These are phyloP conservation scores for Chaetoceros tenuissimus DNA, from an alignment of 108 stramenopile genomes.

Conservation along the genomic window DNA sequence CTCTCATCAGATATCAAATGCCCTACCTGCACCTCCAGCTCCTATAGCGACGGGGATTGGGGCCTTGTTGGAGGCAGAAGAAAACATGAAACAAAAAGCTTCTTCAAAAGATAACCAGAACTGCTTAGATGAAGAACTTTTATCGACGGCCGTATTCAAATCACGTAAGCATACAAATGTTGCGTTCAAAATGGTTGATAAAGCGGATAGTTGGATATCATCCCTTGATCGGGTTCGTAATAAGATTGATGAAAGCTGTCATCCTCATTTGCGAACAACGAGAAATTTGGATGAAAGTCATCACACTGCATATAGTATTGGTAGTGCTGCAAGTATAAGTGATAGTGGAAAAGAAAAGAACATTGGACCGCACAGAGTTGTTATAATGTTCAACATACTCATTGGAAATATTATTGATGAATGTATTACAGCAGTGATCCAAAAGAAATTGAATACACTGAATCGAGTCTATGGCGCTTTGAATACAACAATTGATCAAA, in stretches of 20 bases:
- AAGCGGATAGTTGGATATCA: not conserved
- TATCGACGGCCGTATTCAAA: not conserved
- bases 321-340: constrained; percentile 1
- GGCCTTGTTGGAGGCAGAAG: too few relatives aligned
- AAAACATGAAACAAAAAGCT: not conserved
- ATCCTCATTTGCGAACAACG: not conserved
- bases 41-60: too few relatives aligned
- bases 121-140: not conserved
- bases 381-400: constrained; percentile 26
- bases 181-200: not conserved
- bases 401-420: constrained; percentile 23
- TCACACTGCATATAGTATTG: constrained; percentile 16
- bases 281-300: not conserved
- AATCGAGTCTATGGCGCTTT: too few relatives aligned
- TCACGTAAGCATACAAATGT: not conserved
- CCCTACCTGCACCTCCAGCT: too few relatives aligned
- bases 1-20: constrained; percentile 1
- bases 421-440: constrained; percentile 8
- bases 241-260: not conserved
- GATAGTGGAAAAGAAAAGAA: not conserved
- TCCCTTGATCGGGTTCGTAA: not conserved
- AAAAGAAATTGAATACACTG: too few relatives aligned
- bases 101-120: not conserved
- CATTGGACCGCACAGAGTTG: constrained; percentile 20
- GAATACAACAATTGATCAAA: not conserved